A percentile compares a stretch with the other conserved stretches of the same genome.
These are phyloP conservation scores for Pyronema omphalodes DNA, from an alignment of 495 filamentous ascomycete genomes.

Conservation along the genomic window DNA sequence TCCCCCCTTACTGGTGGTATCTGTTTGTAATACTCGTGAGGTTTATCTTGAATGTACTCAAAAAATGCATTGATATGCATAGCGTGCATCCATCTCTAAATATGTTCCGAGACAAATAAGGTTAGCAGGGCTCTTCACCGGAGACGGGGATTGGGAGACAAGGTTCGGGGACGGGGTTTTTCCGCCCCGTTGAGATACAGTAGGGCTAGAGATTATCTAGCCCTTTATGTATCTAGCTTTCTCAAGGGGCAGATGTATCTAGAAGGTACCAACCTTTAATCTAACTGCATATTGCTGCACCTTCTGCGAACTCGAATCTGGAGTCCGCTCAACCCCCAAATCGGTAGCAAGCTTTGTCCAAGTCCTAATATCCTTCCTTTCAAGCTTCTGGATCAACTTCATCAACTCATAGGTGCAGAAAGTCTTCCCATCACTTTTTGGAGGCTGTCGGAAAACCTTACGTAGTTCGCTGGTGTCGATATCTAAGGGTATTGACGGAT, in stretches of 20 bases:
- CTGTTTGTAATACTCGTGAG: conserved; percentile 68
- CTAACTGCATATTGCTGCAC: conserved; percentile 94
- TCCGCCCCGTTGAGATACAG: too few species aligned
- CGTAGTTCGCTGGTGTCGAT: conserved; percentile 55
- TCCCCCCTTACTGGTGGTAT: conserved; percentile 36
- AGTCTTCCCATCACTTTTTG: conserved; percentile 80
- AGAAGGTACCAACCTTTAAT: conserved; percentile 46
- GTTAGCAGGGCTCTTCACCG: neutral
- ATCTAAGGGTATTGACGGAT: conserved; percentile 53
- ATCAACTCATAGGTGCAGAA: conserved; percentile 74
- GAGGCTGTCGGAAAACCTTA: conserved; percentile 65
- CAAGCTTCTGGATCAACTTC: conserved; percentile 63
- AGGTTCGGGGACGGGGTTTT: too few species aligned
- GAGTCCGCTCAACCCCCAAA: conserved; percentile 77
- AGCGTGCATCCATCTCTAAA: conserved; percentile 87
- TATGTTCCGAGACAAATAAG: neutral
- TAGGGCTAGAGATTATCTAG: neutral
- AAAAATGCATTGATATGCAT: conserved; percentile 98
- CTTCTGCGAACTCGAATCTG: conserved; percentile 86
- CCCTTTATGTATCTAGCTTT: neutral
- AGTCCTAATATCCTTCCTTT: conserved; percentile 81
- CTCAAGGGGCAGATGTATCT: too few species aligned
- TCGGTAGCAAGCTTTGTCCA: conserved; percentile 85
- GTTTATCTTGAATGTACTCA: conserved; percentile 66
- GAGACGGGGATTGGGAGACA: too few species aligned